These are phyloP conservation scores for Senecio squalidus DNA, from an alignment of 140 eudicot species.

Conservation along the genomic window DNA sequence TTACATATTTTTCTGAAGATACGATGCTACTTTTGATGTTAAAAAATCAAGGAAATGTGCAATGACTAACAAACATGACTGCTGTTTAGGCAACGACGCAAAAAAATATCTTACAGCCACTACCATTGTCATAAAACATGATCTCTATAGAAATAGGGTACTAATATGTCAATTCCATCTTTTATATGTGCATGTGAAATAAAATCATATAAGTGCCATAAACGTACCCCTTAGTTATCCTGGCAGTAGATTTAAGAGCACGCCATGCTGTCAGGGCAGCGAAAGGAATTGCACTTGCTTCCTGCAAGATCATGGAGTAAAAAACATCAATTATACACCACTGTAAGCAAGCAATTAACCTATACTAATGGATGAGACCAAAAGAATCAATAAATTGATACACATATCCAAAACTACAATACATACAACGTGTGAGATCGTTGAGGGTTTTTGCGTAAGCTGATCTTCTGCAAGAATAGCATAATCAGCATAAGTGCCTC, in stretches of 20 bases:
- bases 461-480: slow-evolving; percentile 88
- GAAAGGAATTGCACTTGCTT: slow-evolving; percentile 92
- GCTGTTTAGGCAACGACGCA: too few species aligned
- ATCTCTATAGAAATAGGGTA: not conserved
- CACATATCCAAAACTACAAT: slow-evolving; percentile 9
- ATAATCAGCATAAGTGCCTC: slow-evolving; percentile 95
- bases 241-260: slow-evolving; percentile 81
- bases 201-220: not conserved
- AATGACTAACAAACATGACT: too few species aligned
- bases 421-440: slow-evolving; percentile 80
- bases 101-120: not conserved
- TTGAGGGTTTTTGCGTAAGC: slow-evolving; percentile 58
- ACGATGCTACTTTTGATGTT: not conserved
- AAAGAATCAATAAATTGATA: not conserved
- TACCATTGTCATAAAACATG: not conserved
- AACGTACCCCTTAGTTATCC: slow-evolving; percentile 75
- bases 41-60: not conserved
- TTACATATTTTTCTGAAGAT: too few species aligned
- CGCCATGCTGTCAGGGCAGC: slow-evolving; percentile 99
- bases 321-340: slow-evolving; percentile 3
- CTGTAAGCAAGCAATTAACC: slow-evolving; percentile 1
- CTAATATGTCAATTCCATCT: not conserved
- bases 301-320: slow-evolving; percentile 43
- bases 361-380: not conserved
- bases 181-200: not conserved